Percentiles rank a stretch among this genome's conserved stretches.
Conservation (phyloP, 805 yeast species). For the Trichomonascus vanleenenianus region DNA sequence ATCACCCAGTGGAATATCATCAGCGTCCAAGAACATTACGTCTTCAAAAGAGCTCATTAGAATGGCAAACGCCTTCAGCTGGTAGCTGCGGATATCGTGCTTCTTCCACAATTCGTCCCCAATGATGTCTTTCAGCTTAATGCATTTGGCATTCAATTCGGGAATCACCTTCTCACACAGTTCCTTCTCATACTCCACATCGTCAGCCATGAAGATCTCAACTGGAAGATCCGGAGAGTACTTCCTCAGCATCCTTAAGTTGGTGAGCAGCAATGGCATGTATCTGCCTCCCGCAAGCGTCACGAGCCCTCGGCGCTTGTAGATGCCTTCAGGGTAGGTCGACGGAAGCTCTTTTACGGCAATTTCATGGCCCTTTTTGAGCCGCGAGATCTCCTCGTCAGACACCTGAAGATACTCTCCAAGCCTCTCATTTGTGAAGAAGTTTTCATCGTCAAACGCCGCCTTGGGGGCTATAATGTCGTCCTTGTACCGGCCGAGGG, state of each 20-base stretch:
- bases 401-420: constrained; percentile 41
- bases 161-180: constrained; percentile 62
- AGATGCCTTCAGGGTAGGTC: constrained; percentile 14
- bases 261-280: constrained; percentile 61
- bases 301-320: constrained; percentile 45
- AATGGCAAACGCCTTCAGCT: constrained; percentile 61
- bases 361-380: constrained; percentile 40
- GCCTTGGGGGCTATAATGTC: constrained; percentile 32
- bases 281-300: constrained; percentile 77
- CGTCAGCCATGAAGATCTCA: constrained; percentile 71
- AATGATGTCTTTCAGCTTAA: constrained; percentile 52
- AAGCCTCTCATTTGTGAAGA: constrained; percentile 48
- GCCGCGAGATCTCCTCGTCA: constrained; percentile 34
- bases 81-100: constrained; percentile 55
- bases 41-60: constrained; percentile 67
- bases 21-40: constrained; percentile 66
- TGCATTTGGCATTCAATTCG: constrained; percentile 55
- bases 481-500: constrained; percentile 38
- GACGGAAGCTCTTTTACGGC: constrained; percentile 42
- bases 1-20: constrained; percentile 59
- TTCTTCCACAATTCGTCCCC: constrained; percentile 44
- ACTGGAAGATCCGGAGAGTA: constrained; percentile 66
- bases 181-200: constrained; percentile 62
- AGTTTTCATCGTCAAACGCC: constrained; percentile 17
- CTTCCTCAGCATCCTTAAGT: constrained; percentile 57